phyloP scores from a whole-genome alignment of 352 stramenopile species.

The Globisporangium nodosum region DNA sequence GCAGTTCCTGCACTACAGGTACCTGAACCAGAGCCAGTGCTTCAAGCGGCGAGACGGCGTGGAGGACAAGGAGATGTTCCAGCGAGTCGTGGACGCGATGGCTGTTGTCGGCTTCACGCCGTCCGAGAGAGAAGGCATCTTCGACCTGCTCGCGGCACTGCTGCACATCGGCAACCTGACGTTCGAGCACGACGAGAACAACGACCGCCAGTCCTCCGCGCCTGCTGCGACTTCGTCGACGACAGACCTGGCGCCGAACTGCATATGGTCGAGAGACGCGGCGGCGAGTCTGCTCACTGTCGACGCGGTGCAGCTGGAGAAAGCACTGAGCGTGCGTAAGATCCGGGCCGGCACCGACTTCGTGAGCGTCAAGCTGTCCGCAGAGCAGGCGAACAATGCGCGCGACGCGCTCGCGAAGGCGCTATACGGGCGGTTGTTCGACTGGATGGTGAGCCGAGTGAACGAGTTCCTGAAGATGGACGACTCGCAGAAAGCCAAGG shows the following conservation, averaged over 20 bases:
- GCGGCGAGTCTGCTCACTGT: slow-evolving; percentile 66
- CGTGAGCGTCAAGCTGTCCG: slow-evolving; percentile 80
- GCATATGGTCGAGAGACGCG: slow-evolving; percentile 66
- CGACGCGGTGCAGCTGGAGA: slow-evolving; percentile 64
- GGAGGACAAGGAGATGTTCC: slow-evolving; percentile 72
- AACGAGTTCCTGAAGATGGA: slow-evolving; percentile 85
- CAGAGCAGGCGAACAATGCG: slow-evolving; percentile 76
- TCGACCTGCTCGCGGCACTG: slow-evolving; percentile 77
- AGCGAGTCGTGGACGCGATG: slow-evolving; percentile 75
- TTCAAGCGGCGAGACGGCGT: slow-evolving; percentile 73
- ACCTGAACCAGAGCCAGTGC: slow-evolving; percentile 85
- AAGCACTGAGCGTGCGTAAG: slow-evolving; percentile 67
- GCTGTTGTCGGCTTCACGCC: slow-evolving; percentile 79
- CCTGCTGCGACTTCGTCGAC: slow-evolving; percentile 13
- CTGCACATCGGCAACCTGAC: slow-evolving; percentile 88
- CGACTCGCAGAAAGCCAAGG: slow-evolving; percentile 59
- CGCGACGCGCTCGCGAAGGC: slow-evolving; percentile 80
- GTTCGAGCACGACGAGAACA: slow-evolving; percentile 78
- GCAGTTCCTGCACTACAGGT: slow-evolving; percentile 72
- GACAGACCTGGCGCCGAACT: slow-evolving; percentile 51
- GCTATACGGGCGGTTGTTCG: slow-evolving; percentile 87
- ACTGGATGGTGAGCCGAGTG: slow-evolving; percentile 87
- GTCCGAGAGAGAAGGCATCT: slow-evolving; percentile 70
- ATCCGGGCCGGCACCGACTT: slow-evolving; percentile 81
- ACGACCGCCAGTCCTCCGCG: slow-evolving; percentile 34